Percentiles rank a stretch among this genome's conserved stretches.
phyloP scores from a whole-genome alignment of 1,284 basidiomycete genomes.

The Sphagnurus paluster region DNA sequence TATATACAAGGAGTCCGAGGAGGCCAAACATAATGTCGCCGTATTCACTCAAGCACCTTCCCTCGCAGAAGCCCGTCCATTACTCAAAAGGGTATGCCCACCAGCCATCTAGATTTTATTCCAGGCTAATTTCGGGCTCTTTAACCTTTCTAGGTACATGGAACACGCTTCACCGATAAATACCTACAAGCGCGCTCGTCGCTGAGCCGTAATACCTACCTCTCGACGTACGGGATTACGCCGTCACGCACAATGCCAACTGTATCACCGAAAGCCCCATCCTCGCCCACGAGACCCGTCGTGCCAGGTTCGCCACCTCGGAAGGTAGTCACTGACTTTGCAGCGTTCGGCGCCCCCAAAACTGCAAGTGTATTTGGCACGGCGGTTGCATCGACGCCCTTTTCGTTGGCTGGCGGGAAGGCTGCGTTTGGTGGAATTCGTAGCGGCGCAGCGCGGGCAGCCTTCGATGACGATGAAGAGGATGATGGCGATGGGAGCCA shows the following conservation, averaged over 20 bases:
- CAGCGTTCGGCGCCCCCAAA: constrained; percentile 81
- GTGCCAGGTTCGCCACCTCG: constrained; percentile 65
- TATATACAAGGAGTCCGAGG: constrained; percentile 90
- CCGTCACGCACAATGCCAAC: constrained; percentile 32
- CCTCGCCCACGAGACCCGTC: constrained; percentile 33
- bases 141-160: constrained; percentile 64
- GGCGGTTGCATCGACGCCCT: constrained; percentile 74
- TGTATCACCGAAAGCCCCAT: constrained; percentile 24
- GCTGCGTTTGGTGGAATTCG: constrained; percentile 79
- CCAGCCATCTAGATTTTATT: constrained; percentile 4
- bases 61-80: constrained; percentile 75
- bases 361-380: constrained; percentile 78
- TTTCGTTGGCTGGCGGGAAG: constrained; percentile 77
- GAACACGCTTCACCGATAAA: constrained; percentile 92
- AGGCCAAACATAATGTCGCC: constrained; percentile 87
- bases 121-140: constrained; percentile 6
- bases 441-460: constrained; percentile 36
- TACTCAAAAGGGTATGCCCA: constrained; percentile 71
- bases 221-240: constrained; percentile 48
- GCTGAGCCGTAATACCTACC: constrained; percentile 48
- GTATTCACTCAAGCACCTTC: constrained; percentile 80
- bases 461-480: constrained; percentile 64
- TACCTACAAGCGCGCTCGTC: constrained; percentile 79
- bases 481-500: constrained; percentile 67
- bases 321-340: constrained; percentile 87